Evolutionary conservation across 2,329 filamentous ascomycete species (phyloP).

Genomic region (Beauveria australis): DNA sequence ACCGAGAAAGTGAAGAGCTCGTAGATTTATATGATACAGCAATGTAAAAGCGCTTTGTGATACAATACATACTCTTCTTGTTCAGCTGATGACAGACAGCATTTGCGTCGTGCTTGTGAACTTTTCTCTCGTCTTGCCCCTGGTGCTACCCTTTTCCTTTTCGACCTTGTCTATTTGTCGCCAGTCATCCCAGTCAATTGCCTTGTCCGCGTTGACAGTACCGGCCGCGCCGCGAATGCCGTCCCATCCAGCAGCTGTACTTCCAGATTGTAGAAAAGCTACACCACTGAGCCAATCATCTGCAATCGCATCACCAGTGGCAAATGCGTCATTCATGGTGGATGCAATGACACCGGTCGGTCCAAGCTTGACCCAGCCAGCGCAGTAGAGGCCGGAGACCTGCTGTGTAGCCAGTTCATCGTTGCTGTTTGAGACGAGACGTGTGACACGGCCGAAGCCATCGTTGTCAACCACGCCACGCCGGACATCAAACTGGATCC

Average conservation of each 20-base stretch:
- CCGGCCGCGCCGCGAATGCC: conserved; percentile 55
- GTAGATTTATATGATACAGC: conserved; percentile 20
- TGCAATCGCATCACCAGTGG: conserved; percentile 74
- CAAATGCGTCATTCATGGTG: conserved; percentile 92
- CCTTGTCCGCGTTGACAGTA: conserved; percentile 44
- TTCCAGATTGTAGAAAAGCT: conserved; percentile 28
- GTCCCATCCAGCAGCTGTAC: conserved; percentile 57
- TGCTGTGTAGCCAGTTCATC: conserved; percentile 30
- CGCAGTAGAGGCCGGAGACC: conserved; percentile 73
- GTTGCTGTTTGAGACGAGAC: conserved; percentile 23
- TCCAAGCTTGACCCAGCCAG: conserved; percentile 92
- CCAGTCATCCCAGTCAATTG: conserved; percentile 82
- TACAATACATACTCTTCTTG: conserved; percentile 14
- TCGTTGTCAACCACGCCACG: conserved; percentile 79
- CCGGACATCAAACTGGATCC: conserved; percentile 67
- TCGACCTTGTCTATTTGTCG: conserved; percentile 72
- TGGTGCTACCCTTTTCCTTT: conserved; percentile 51
- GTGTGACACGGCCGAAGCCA: conserved; percentile 60
- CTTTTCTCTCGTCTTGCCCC: conserved; percentile 73
- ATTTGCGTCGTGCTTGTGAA: conserved; percentile 51
- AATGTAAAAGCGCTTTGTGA: conserved; percentile 17
- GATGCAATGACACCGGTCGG: conserved; percentile 93
- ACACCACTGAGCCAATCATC: conserved; percentile 57
- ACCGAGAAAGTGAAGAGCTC: conserved; percentile 81
- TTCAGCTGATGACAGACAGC: conserved; percentile 41